Base-by-base conservation (phyloP, 2,329 filamentous ascomycete species). In the Exophiala sp. region DNA sequence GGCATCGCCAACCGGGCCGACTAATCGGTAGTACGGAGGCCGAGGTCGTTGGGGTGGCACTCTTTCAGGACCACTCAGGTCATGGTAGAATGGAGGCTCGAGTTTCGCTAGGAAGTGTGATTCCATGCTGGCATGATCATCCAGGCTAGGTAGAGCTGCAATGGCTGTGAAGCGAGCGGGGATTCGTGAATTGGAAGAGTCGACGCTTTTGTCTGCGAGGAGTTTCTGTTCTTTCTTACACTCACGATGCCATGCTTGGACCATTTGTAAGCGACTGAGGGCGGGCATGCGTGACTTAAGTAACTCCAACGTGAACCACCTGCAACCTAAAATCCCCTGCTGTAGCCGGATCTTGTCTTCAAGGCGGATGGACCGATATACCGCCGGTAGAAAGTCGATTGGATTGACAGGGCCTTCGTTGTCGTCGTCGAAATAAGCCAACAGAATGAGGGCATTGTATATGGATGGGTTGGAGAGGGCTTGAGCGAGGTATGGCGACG, bases 341-440 rank as follows among this genome's bases (percentile, higher is more conserved):
- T 76, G 74, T n/a, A 74, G 52, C 0, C 47, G 47, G n/a, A 49
- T 49, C 5, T 69, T 68, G 29, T 71, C 63, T 0, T 57, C 53
- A n/a, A 60, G 18, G 8, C 42, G 46, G 11, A 75, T 54, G 3
- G 57, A 63, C 1, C 54, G 50, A 51, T 73, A 75, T 2, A 68
- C 62, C 14, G 73, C 54, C 1, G 72, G 72, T 3, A 65, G 60
- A 38, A 75, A 65, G 5, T 67, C 65, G 38, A 62, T 62, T 5
- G 56, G 51, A n/a, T 73, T 65, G 41, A 75, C 68, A 1, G 57
- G 65, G 2, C 60, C 54, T 1, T 66, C 65, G 10, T 65, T 63
- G 10, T 71, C 71, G 51, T 70, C 67, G 40, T 69, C 58, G 65
- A 71, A 76, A 44, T 72, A 73, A 0, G 72, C 71, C 34, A 72